Base-by-base conservation (phyloP, 441 rosid genomes). In the Gossypium davidsonii region DNA sequence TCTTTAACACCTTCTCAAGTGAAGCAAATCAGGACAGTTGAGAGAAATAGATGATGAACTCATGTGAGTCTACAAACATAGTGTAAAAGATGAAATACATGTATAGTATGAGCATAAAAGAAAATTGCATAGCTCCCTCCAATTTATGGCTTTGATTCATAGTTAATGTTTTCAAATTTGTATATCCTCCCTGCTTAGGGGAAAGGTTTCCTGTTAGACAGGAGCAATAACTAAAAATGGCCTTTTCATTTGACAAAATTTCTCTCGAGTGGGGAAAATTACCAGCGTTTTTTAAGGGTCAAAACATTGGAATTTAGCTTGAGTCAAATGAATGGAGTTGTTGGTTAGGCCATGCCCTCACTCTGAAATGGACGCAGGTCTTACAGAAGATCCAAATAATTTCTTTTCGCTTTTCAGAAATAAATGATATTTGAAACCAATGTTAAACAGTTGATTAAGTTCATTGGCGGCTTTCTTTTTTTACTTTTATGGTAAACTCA, bases 1-100 rank as follows among this genome's bases (percentile, higher is more conserved):
- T 89, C 95, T 44, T 78, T 92, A 6, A 39, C 78, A 7, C 72
- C 83, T 44, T 58, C 87, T 18, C 69, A 42, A 76, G 55, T 49
- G 18, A 70, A 71, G 61, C 73, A 70, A 53, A 68, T 71, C 1
- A 42, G 46, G 72, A 75, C 11, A 48, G 48, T 70, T 34, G 56
- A 70, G 73, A 34, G 37, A 55, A 67, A 17, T 21, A 20, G n/a
- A 58, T 37, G 15, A 69, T 3, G 18, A 60, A 46, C 17, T 57
- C 4, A 3, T 6, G 14, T 68, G 56, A 26, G 17, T 53, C 52
- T 34, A 34, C 39, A 34, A 55, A 37, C 3, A 73, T 7, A 57
- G 11, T 52, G 46, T 73, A 1, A 66, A 52, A 72, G 18, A 31
- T 76, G 78, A 34, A 34, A 6, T 34, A 34, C 39, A 34, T 58